A percentile compares a stretch with the other conserved stretches of the same genome.
Conservation (phyloP, 2,329 filamentous ascomycete species). For the Aspergillus fijiensis region DNA sequence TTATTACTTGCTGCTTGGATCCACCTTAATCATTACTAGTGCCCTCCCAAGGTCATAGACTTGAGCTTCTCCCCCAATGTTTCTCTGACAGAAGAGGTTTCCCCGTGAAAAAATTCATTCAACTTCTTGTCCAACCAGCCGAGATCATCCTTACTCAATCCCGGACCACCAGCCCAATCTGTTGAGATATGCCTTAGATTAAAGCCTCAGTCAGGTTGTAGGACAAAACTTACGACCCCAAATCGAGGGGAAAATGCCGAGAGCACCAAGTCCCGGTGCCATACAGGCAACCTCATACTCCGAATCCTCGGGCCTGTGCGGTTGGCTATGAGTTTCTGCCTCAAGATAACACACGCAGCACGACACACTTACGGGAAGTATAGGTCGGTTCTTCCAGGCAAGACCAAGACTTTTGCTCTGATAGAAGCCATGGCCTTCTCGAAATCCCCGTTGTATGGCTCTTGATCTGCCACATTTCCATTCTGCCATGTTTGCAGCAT, state of each 20-base stretch:
- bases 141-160: slow-evolving; percentile 68
- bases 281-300: slow-evolving; percentile 68
- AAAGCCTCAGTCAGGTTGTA: background rate
- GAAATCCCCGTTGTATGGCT: slow-evolving; percentile 67
- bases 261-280: slow-evolving; percentile 57
- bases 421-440: slow-evolving; percentile 65
- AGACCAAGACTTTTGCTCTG: slow-evolving; percentile 68
- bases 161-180: slow-evolving; percentile 67
- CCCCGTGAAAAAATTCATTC: slow-evolving; percentile 50
- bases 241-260: slow-evolving; percentile 58
- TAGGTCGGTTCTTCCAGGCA: slow-evolving; percentile 71
- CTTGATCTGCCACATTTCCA: slow-evolving; percentile 67
- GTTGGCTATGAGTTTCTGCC: slow-evolving; percentile 10
- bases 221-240: slow-evolving; percentile 59
- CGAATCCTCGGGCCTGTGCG: slow-evolving; percentile 67
- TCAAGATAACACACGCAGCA: background rate
- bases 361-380: slow-evolving; percentile 65
- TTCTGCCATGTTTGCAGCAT: slow-evolving; percentile 81
- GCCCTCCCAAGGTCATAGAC: background rate
- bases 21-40: background rate
- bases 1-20: background rate
- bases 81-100: background rate
- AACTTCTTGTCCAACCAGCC: slow-evolving; percentile 69
- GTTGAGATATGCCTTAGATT: slow-evolving; percentile 18
- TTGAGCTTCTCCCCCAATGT: background rate